A percentile compares a stretch with the other conserved stretches of the same genome.
Evolutionary conservation across 163 green algal genomes (phyloP).

Genomic region (Chlamydomonas reinhardtii): DNA sequence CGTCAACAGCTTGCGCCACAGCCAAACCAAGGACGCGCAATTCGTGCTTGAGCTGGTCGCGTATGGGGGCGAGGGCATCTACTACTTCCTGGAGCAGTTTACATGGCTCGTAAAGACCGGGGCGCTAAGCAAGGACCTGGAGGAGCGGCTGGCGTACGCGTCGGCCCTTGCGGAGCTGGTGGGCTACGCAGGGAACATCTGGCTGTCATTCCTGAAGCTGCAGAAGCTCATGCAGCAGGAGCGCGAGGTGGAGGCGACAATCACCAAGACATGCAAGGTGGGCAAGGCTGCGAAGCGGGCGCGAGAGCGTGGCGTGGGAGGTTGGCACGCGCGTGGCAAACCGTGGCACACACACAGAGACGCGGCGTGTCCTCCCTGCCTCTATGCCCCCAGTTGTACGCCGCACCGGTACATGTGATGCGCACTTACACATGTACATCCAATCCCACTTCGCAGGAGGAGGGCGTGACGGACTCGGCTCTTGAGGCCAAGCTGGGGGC

Average conservation of each 20-base stretch:
- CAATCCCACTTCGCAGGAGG: too few species aligned
- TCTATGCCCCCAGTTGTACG: too few species aligned
- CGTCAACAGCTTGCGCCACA: constrained; percentile 77
- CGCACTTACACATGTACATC: too few species aligned
- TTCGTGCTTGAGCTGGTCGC: constrained; percentile 73
- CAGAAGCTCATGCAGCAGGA: constrained; percentile 61
- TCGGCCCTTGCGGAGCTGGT: constrained; percentile 77
- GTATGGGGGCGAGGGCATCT: constrained; percentile 77
- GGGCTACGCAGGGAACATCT: constrained; percentile 78
- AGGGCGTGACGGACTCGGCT: constrained; percentile 15
- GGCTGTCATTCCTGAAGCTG: constrained; percentile 65
- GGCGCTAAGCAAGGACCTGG: constrained; percentile 69
- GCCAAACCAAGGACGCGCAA: constrained; percentile 47
- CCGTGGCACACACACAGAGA: too few species aligned
- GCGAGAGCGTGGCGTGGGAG: too few species aligned
- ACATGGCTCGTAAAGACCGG: constrained; percentile 69
- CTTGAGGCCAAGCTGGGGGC: constrained; percentile 52
- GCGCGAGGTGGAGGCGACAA: constrained; percentile 55
- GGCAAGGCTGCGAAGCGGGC: not conserved
- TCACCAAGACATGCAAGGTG: constrained; percentile 62
- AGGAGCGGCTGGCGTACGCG: constrained; percentile 60
- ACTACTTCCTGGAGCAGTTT: constrained; percentile 90
- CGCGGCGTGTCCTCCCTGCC: too few species aligned
- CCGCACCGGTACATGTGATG: too few species aligned
- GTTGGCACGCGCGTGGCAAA: too few species aligned